Evolutionary conservation across 2,329 filamentous ascomycete species (phyloP), one percentile per base, ranked within the genome.

Genomic region (Fusarium sp.): DNA sequence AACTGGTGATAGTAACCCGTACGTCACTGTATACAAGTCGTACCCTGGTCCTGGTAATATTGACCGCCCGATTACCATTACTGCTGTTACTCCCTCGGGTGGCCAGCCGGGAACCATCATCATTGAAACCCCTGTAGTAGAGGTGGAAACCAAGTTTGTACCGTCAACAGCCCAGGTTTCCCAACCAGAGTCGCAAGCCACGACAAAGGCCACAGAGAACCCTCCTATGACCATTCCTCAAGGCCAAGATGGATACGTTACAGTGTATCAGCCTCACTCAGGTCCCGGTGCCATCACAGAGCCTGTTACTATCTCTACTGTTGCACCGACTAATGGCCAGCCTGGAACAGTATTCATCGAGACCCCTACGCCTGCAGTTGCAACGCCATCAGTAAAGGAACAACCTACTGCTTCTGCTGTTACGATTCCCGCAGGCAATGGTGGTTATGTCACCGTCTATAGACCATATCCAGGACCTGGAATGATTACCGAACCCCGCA

Each of bases 31-130:
- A 6, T 72, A 71, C 18, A 40, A 44, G 33, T 56, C 67, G 12
- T 72, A 72, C 25, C 67, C 69, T 38, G 69, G 69, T 1, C 67
- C 69, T 19, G 69, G 67, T 6, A 71, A 66, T 16, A 72, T 72
- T 25, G 57, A 62, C 19, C 42, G 63, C 5, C 58, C 67, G 9
- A 49, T 71, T 12, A 72, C 69, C 6, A 67, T 71, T 15, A 71
- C 67, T 30, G 53, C 69, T 40, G 43, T 52, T 21, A 32, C 67
- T 13, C 59, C 64, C 11, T 64, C 64, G 5, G 63, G 52, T 33
- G 67, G 46, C 16, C 58, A 64, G 21, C 67, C 67, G 9, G 69
- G 69, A 56, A 72, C 69, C 3, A 62, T 71, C 11, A 62, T 72
- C 6, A 72, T 72, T 30, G 67, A 72, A 43, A 71, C 67, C 3